These are phyloP conservation scores for Hypomontagnella monticulosa DNA, from an alignment of 495 filamentous ascomycete genomes.

Conservation along the genomic window DNA sequence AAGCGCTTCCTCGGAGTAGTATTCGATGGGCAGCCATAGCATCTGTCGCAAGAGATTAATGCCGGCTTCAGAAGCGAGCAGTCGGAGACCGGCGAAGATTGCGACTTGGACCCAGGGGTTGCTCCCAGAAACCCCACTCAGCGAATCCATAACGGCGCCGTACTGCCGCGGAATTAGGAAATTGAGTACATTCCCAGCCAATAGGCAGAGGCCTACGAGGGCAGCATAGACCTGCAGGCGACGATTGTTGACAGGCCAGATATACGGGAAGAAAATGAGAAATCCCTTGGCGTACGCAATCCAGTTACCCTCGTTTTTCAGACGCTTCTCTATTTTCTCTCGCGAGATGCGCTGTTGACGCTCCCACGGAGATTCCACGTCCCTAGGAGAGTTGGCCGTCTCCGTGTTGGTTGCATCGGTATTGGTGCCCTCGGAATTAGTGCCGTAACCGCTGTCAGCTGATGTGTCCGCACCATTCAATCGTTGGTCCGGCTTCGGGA, in stretches of 20 bases:
- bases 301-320: conserved; percentile 71
- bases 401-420: conserved; percentile 45
- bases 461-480: conserved; percentile 37
- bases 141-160: conserved; percentile 67
- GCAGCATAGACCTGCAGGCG: conserved; percentile 64
- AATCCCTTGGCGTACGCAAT: conserved; percentile 70
- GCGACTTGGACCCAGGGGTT: conserved; percentile 65
- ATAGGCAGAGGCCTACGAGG: conserved; percentile 68
- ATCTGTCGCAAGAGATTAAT: conserved; percentile 63
- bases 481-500: conserved; percentile 49
- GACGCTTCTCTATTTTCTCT: conserved; percentile 64
- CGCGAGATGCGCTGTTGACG: conserved; percentile 59
- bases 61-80: conserved; percentile 66
- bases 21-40: conserved; percentile 74
- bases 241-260: conserved; percentile 69
- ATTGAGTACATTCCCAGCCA: conserved; percentile 68
- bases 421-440: conserved; percentile 52
- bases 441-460: conserved; percentile 55
- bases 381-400: conserved; percentile 48
- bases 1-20: conserved; percentile 68
- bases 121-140: conserved; percentile 51
- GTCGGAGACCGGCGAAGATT: conserved; percentile 63
- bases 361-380: conserved; percentile 60
- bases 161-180: conserved; percentile 73
- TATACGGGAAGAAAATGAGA: conserved; percentile 68